phyloP scores from a whole-genome alignment of 2,329 filamentous ascomycete genomes.

The Teratosphaeriaceae sp. region DNA sequence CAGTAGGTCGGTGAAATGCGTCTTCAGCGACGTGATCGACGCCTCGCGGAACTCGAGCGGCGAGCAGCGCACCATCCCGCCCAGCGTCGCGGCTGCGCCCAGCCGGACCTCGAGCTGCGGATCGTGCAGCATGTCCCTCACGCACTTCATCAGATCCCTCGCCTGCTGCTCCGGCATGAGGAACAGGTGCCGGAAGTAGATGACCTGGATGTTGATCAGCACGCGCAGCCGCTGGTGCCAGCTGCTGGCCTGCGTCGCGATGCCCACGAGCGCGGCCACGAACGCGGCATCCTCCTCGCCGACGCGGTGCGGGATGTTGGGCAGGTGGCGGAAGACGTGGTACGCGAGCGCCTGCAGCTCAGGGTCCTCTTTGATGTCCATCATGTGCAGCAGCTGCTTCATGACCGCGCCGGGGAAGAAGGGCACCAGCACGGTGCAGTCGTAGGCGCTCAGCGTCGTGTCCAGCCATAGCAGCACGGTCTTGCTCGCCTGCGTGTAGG shows the following conservation, averaged over 20 bases:
- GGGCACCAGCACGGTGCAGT: conserved; percentile 81
- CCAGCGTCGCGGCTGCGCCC: conserved; percentile 84
- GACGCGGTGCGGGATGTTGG: conserved; percentile 85
- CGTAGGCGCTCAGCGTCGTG: conserved; percentile 79
- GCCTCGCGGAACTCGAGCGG: conserved; percentile 70
- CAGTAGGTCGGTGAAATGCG: conserved; percentile 73
- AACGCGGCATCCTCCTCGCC: conserved; percentile 74
- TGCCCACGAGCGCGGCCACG: conserved; percentile 77
- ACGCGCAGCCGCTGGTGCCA: conserved; percentile 96
- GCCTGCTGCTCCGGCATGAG: conserved; percentile 70
- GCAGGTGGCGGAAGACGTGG: conserved; percentile 91
- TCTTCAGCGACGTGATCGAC: conserved; percentile 68
- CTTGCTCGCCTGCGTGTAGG: conserved; percentile 94
- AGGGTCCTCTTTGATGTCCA: conserved; percentile 98
- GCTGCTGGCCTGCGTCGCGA: conserved; percentile 74
- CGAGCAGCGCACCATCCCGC: conserved; percentile 97
- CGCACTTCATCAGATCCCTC: conserved; percentile 78
- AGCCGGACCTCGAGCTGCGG: conserved; percentile 88
- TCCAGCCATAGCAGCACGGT: conserved; percentile 95
- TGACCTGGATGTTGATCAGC: conserved; percentile 96
- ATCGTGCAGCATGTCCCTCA: conserved; percentile 93
- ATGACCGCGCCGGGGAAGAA: conserved; percentile 91
- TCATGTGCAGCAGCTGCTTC: conserved; percentile 95
- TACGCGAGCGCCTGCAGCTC: conserved; percentile 93
- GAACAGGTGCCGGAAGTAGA: conserved; percentile 96